These are phyloP conservation scores for Pezizomycotina sp. DNA, from an alignment of 2,329 filamentous ascomycete genomes.

Conservation along the genomic window DNA sequence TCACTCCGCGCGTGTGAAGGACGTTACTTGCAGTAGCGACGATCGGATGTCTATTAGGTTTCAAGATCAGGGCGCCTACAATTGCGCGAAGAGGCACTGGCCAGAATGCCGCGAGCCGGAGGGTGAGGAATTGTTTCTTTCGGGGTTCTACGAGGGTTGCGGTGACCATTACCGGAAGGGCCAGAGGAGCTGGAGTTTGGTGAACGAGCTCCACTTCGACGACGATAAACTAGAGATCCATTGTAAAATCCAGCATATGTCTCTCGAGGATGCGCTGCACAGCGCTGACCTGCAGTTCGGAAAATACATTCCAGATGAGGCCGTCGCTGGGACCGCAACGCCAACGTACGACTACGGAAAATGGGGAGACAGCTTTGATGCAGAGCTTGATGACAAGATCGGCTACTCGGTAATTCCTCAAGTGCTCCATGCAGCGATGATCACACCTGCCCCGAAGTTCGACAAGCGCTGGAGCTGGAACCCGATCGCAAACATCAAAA, in stretches of 20 bases:
- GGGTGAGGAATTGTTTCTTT: constrained; percentile 13
- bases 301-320: constrained; percentile 11
- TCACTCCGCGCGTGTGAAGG: constrained; percentile 13
- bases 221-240: constrained; percentile 12
- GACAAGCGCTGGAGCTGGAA: constrained; percentile 17
- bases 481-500: constrained; percentile 14
- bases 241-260: constrained; percentile 9
- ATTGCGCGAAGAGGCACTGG: constrained; percentile 16
- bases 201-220: constrained; percentile 13
- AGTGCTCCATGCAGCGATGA: too few species aligned
- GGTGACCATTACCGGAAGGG: constrained; percentile 10
- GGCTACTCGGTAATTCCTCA: too few species aligned
- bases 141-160: constrained; percentile 12
- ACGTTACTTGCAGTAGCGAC: constrained; percentile 8
- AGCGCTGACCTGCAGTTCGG: constrained; percentile 8
- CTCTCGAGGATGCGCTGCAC: constrained; percentile 12
- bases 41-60: constrained; percentile 13
- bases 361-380: constrained; percentile 14
- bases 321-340: too few species aligned
- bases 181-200: constrained; percentile 17
- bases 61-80: constrained; percentile 6
- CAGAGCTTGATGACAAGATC: constrained; percentile 9
- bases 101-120: too few species aligned
- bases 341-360: constrained; percentile 13
- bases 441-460: constrained; percentile 8